phyloP scores from a whole-genome alignment of 805 yeast genomes.

The Suhomyces canberraensis region DNA sequence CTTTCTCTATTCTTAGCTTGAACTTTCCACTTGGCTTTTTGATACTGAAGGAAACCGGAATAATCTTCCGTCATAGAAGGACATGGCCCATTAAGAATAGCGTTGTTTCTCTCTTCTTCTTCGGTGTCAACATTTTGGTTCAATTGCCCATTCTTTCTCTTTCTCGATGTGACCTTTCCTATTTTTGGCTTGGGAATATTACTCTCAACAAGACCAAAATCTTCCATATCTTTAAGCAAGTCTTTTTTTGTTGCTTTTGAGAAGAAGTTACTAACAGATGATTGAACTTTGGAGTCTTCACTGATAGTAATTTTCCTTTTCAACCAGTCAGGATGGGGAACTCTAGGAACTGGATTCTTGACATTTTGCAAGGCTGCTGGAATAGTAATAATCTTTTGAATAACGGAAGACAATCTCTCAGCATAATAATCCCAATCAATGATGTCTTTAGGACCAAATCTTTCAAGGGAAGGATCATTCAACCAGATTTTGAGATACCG shows the following conservation, averaged over 20 bases:
- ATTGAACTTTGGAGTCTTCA: slow-evolving; percentile 71
- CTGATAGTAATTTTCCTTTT: slow-evolving; percentile 55
- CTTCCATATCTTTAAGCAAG: slow-evolving; percentile 67
- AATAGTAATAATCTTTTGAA: slow-evolving; percentile 91
- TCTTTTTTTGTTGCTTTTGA: slow-evolving; percentile 39
- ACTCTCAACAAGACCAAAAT: slow-evolving; percentile 45
- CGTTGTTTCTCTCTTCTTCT: slow-evolving; percentile 49
- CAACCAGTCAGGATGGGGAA: slow-evolving; percentile 93
- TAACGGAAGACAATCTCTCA: slow-evolving; percentile 86
- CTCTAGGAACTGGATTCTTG: slow-evolving; percentile 90
- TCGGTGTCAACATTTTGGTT: slow-evolving; percentile 19
- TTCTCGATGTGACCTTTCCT: slow-evolving; percentile 47
- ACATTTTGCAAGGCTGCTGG: slow-evolving; percentile 95
- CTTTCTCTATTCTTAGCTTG: slow-evolving; percentile 72
- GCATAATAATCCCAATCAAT: slow-evolving; percentile 93
- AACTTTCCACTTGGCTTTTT: slow-evolving; percentile 83
- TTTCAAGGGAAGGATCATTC: slow-evolving; percentile 67
- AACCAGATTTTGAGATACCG: slow-evolving; percentile 84
- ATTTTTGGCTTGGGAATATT: slow-evolving; percentile 29
- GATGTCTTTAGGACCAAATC: slow-evolving; percentile 83
- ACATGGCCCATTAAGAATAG: slow-evolving; percentile 48
- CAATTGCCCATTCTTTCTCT: slow-evolving; percentile 35
- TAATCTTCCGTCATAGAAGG: slow-evolving; percentile 71
- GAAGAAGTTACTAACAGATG: slow-evolving; percentile 59
- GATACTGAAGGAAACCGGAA: slow-evolving; percentile 64